Evolutionary conservation across 208 protist species (phyloP), one percentile per base, ranked within the genome.

Genomic region (Zelonia costaricensis): DNA sequence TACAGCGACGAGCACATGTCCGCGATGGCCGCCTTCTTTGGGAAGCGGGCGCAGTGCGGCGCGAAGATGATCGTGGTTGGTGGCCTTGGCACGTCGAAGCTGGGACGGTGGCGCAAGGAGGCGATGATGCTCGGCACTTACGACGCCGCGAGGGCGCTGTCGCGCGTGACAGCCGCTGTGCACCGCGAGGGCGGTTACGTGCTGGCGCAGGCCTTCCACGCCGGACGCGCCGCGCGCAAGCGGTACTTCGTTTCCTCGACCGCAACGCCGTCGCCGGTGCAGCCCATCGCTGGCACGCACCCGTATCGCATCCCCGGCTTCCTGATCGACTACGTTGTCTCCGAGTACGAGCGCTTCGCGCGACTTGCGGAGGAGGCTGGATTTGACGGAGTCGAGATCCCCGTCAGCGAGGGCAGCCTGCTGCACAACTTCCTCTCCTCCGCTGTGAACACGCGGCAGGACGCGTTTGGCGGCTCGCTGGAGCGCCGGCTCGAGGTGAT

Each of bases 371-470:
- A 94, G 62, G 87, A 87, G 49, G 96, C 92, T 0, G 95, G 95
- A 13, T 98, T 98, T 53, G 97, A 98, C 67, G 97, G 94, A 20
- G 80, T 98, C 5, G 97, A 98, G 76, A 84, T 98, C 20, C 87
- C 96, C 18, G 86, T 95, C 8, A 92, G 84, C 56, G 93, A 98
- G 57, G 95, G 97, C 31, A 94, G 88, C 28, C 74, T 98, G 31
- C 79, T 98, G 56, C 95, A 98, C 75, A 91, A 98, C 63, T 98
- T 98, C 51, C 65, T 98, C 23, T 95, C 86, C 1, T 3, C 65
- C 16, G 80, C 87, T 12, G 86, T 94, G 0, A 98, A 98, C 70
- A 67, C 90, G 20, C 88, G 95, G 39, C 74, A 51, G 1, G 95
- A 98, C 61, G 51, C 78, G 31, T 98, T 93, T 38, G 74, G 75